Evolutionary conservation across 257 asterid genomes (phyloP).

Genomic region (Petunia secreta): DNA sequence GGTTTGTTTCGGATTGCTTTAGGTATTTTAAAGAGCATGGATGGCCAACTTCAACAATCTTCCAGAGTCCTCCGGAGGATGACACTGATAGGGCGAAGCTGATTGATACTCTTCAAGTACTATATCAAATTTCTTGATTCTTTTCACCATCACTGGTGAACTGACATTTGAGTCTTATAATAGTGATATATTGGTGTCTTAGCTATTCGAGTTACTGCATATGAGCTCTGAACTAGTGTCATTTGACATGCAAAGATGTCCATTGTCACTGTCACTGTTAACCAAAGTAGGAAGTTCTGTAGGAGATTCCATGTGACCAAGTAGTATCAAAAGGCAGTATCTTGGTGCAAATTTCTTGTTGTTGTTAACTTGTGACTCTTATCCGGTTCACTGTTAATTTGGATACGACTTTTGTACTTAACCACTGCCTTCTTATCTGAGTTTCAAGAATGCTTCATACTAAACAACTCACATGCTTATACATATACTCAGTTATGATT

Average conservation of each 20-base stretch:
- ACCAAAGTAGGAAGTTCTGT: no score
- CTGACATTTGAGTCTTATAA: not conserved
- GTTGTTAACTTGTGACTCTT: not conserved
- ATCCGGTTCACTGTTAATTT: not conserved
- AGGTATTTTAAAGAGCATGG: constrained; percentile 97
- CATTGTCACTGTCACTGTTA: no score
- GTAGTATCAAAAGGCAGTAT: no score
- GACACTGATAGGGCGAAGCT: constrained; percentile 73
- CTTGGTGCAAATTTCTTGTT: not conserved
- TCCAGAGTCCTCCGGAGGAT: constrained; percentile 57
- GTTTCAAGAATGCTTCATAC: not conserved
- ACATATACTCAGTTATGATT: not conserved
- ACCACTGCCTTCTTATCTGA: not conserved
- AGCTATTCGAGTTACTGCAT: not conserved
- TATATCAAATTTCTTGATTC: constrained; percentile 7
- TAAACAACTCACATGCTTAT: not conserved
- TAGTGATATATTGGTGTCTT: not conserved
- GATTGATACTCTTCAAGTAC: constrained; percentile 84
- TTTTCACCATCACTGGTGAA: not conserved
- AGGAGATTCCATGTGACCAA: no score
- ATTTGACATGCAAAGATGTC: no score
- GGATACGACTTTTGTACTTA: not conserved
- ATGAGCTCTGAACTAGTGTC: not conserved
- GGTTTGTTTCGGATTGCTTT: not conserved
- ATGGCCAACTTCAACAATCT: constrained; percentile 84